Percentiles rank a stretch among this genome's conserved stretches.
These are phyloP conservation scores for Candida freyschussii DNA, from an alignment of 1,139 yeast species.

Conservation along the genomic window DNA sequence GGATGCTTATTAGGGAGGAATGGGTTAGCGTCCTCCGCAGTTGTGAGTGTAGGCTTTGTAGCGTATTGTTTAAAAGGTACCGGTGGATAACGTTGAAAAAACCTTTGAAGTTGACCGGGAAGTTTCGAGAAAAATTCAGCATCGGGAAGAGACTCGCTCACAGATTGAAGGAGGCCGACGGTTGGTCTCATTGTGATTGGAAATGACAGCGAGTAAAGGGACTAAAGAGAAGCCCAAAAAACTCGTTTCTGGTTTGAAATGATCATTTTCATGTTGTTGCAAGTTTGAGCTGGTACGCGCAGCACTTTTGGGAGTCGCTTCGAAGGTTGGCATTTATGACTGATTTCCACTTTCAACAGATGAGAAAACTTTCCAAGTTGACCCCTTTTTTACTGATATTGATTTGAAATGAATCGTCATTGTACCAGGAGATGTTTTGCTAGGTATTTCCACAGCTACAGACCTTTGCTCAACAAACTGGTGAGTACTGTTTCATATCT, in stretches of 20 bases:
- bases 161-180: conserved; percentile 22
- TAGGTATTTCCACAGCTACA: conserved; percentile 6
- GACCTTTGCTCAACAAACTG: conserved; percentile 2
- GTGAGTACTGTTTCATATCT: not conserved
- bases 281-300: no score
- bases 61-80: conserved; percentile 68
- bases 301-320: no score
- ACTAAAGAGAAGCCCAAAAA: no score
- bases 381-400: not conserved
- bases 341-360: no score
- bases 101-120: conserved; percentile 67
- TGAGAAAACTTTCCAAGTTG: no score
- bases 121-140: conserved; percentile 44
- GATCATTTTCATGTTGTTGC: no score
- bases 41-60: conserved; percentile 56
- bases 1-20: conserved; percentile 85
- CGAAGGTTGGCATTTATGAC: no score
- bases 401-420: not conserved
- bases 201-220: no score
- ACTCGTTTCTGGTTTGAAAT: no score
- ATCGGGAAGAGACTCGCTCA: conserved; percentile 27
- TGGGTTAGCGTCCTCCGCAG: conserved; percentile 76
- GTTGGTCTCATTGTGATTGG: conserved; percentile 20
- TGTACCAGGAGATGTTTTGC: conserved; percentile 2
- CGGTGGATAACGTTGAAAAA: conserved; percentile 84